Evolutionary conservation across 768 basidiomycete species (phyloP), one percentile per base, ranked within the genome.

Genomic region (Boletus pseudo-olivaceus): DNA sequence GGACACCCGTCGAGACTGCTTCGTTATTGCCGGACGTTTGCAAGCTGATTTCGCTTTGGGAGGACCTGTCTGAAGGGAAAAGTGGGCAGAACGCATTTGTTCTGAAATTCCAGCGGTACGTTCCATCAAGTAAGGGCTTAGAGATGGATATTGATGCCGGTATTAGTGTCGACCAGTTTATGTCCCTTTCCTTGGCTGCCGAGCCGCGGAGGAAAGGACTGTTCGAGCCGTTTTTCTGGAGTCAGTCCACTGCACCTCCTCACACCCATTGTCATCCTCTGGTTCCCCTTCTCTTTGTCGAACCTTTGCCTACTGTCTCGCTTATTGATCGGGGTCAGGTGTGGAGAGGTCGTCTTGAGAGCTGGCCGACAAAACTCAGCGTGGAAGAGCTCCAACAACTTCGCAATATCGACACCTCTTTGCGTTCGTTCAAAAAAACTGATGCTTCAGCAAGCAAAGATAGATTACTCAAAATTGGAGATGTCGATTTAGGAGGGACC

Each of bases 221-320:
- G 2, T 91, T 88, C 52, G 88, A 90, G 58, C 87, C 88, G 0
- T 82, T 85, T 59, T 90, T 85, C 70, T 92, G 88, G 88, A 73
- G 76, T 5, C 77, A 79, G 41, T 56, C 75, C 12, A 62, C 67
- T 26, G 67, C 73, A 3, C 67, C 74, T 37, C 63, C 75, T 0
- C 68, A 71, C 20, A 60, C 67, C 10, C 72, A 75, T 2, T 75
- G 75, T 42, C 73, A 81, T 33, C 78, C 79, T 1, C 72, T 85
- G 40, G 73, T 80, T 33, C 88, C 90, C 2, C 76, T 93, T 17
- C 73, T 90, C 14, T 92, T 93, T 69, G 81, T 86, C 1, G 89
- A 93, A 53, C 80, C 86, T 1, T 69, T 92, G 1, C 89, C 90
- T 1, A 75, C 81, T 0, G 67, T 89, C 19, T 77, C 81, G 1